These are phyloP conservation scores for Candida pini DNA, from an alignment of 805 yeast species.

Conservation along the genomic window DNA sequence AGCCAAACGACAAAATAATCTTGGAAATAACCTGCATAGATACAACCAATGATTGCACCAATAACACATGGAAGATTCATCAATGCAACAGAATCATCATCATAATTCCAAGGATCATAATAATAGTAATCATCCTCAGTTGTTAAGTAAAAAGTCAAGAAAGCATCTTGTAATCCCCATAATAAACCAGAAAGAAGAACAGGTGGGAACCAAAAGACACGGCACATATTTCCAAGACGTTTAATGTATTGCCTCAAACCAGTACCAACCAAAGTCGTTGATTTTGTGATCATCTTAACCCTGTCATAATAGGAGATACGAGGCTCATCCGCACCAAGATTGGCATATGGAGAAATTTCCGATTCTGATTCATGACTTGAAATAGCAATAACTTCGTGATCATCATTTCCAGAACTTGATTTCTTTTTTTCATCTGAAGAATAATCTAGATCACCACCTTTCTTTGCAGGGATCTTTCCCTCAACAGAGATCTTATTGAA, in stretches of 20 bases:
- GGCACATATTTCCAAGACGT: constrained; percentile 43
- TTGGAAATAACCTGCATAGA: constrained; percentile 55
- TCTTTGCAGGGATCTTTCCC: neutral
- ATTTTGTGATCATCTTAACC: constrained; percentile 46
- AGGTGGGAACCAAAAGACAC: constrained; percentile 60
- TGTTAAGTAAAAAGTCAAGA: constrained; percentile 67
- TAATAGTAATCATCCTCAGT: constrained; percentile 65
- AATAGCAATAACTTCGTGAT: constrained; percentile 2
- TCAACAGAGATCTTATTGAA: constrained; percentile 28
- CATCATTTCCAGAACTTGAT: constrained; percentile 4
- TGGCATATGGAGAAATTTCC: constrained; percentile 1
- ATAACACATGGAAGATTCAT: constrained; percentile 70
- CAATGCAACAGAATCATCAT: constrained; percentile 61
- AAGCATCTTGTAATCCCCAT: constrained; percentile 80
- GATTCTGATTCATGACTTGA: constrained; percentile 3
- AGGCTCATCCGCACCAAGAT: constrained; percentile 36
- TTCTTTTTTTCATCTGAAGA: constrained; percentile 4
- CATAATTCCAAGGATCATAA: constrained; percentile 61
- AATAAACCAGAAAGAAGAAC: constrained; percentile 61
- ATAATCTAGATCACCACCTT: neutral
- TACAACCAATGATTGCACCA: constrained; percentile 63
- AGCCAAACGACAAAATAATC: constrained; percentile 57
- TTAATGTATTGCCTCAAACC: constrained; percentile 63
- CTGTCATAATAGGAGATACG: constrained; percentile 40
- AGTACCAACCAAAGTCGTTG: constrained; percentile 53